Conservation (phyloP, 208 protist genomes). For the Leishmania amazonensis region DNA sequence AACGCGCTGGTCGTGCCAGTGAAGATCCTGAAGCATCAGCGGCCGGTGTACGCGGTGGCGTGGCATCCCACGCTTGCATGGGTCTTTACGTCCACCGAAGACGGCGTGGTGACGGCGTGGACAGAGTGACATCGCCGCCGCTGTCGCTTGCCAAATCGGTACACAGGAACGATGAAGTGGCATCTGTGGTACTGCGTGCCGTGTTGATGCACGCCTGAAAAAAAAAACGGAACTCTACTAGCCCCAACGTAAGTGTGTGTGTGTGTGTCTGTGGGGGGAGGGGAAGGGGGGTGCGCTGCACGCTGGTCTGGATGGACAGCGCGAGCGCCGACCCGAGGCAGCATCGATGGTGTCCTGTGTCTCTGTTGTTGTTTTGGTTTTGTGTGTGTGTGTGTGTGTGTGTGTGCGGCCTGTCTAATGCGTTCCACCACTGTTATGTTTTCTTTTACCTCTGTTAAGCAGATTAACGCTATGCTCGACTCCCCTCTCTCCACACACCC, state of each 20-base stretch:
- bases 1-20: constrained; percentile 99
- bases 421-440: background rate
- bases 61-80: constrained; percentile 99
- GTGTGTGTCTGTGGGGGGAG: background rate
- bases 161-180: background rate
- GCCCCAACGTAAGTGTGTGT: background rate
- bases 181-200: background rate
- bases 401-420: background rate
- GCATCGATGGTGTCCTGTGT: background rate
- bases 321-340: background rate
- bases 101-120: constrained; percentile 94
- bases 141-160: background rate
- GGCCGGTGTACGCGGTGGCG: constrained; percentile 86
- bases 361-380: background rate
- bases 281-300: background rate
- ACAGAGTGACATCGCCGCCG: constrained; percentile 58
- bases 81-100: constrained; percentile 98
- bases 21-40: constrained; percentile 97
- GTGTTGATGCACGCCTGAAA: background rate
- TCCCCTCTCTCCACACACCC: background rate
- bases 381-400: background rate
- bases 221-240: background rate
- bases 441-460: background rate
- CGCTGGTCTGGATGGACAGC: background rate
- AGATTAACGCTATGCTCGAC: background rate